These are phyloP conservation scores for Bullera alba DNA, from an alignment of 768 basidiomycete genomes.

Conservation along the genomic window DNA sequence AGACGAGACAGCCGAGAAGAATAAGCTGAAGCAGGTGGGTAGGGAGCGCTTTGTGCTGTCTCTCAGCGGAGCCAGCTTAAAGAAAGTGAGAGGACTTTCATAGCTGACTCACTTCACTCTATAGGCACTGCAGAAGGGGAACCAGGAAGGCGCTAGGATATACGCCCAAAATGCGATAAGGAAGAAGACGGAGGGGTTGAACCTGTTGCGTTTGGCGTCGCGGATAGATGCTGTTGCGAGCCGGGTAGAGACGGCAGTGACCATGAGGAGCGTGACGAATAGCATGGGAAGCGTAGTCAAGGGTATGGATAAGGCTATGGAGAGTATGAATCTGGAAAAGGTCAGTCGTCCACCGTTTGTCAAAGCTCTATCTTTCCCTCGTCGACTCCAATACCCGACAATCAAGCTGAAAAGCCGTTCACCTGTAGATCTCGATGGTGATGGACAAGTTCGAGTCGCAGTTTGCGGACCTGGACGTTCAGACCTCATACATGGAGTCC, in stretches of 20 bases:
- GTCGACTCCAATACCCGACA: not conserved
- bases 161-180: slow-evolving; percentile 97
- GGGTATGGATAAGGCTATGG: slow-evolving; percentile 99
- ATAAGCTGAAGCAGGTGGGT: slow-evolving; percentile 82
- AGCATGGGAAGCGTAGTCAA: slow-evolving; percentile 94
- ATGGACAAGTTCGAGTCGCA: slow-evolving; percentile 99
- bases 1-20: slow-evolving; percentile 82
- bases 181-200: slow-evolving; percentile 92
- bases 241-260: slow-evolving; percentile 94
- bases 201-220: slow-evolving; percentile 79
- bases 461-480: slow-evolving; percentile 94
- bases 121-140: slow-evolving; percentile 92
- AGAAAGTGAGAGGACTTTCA: not conserved
- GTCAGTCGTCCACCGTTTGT: slow-evolving; percentile 50
- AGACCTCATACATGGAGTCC: slow-evolving; percentile 96
- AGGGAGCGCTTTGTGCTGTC: not conserved
- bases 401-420: not conserved
- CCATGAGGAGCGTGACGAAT: slow-evolving; percentile 86
- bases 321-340: slow-evolving; percentile 94
- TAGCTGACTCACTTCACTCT: not conserved
- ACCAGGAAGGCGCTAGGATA: slow-evolving; percentile 93
- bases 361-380: too few species aligned
- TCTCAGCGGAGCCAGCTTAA: too few species aligned
- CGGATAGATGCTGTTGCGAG: slow-evolving; percentile 95
- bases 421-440: slow-evolving; percentile 82